These are phyloP conservation scores for Tricholoma flavovirens DNA, from an alignment of 768 basidiomycete genomes.

Conservation along the genomic window DNA sequence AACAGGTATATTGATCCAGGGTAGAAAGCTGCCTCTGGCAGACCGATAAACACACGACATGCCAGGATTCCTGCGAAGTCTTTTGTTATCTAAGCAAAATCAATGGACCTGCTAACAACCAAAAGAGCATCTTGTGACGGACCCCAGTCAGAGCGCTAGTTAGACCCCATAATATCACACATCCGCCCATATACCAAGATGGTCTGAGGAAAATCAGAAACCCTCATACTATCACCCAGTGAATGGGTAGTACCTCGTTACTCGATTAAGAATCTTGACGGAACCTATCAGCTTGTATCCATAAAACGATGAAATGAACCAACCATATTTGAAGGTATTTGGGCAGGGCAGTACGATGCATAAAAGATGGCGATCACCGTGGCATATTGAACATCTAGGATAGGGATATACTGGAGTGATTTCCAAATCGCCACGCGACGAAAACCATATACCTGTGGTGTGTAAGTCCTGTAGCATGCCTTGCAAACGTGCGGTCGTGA, in stretches of 20 bases:
- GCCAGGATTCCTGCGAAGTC: conserved; percentile 49
- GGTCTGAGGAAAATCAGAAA: conserved; percentile 34
- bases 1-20: conserved; percentile 47
- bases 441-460: conserved; percentile 31
- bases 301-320: conserved; percentile 4
- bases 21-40: conserved; percentile 65
- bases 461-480: conserved; percentile 45
- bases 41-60: conserved; percentile 56
- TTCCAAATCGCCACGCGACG: background rate
- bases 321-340: conserved; percentile 66
- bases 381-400: conserved; percentile 45
- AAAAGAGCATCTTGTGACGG: conserved; percentile 8
- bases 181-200: conserved; percentile 54
- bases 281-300: background rate
- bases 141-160: conserved; percentile 62
- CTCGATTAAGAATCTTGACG: conserved; percentile 46
- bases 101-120: background rate
- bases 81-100: conserved; percentile 38
- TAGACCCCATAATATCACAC: conserved; percentile 58
- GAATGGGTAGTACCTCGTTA: conserved; percentile 39
- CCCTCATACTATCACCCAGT: background rate
- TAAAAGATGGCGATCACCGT: conserved; percentile 49
- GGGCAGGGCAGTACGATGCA: conserved; percentile 56
- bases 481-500: conserved; percentile 46
- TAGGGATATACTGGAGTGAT: conserved; percentile 6